Base-by-base conservation (phyloP, 2,329 filamentous ascomycete species). In the Ceratocystis harringtonii region DNA sequence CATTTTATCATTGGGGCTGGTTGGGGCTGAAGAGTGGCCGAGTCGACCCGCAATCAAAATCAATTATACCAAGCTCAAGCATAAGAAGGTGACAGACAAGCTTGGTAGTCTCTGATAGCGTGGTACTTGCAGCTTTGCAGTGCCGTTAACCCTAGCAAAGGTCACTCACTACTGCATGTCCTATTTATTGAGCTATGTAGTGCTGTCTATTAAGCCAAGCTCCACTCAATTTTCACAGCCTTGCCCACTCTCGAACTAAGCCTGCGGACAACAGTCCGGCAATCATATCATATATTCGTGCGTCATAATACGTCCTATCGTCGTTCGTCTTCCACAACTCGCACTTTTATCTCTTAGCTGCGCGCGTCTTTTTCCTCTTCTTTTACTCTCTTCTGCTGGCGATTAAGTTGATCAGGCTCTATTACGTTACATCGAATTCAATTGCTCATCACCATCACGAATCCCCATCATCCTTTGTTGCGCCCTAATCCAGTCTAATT, bases 251-350 rank as follows among this genome's bases (percentile, higher is more conserved):
- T 58, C 28, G 15, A 58, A 19, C 55, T 19, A n/a, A 58, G 55
- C 55, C 55, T 57, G 15, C 52, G 19, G 32, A 36, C 32, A 36
- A 12, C 32, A 41, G 36, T 12, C 55, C 17, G 32, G n/a, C 55
- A 58, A 58, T 58, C 55, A 58, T 58, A 36, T 58, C 55, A 58
- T 58, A 52, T 22, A 15, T 36, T 58, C 28, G 55, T 58, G 55
- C 55, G 55, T 58, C 55, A 58, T 58, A 58, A 58, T 58, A 58
- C 55, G 32, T 36, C n/a, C 32, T 36, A n/a, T 58, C 55, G 55
- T 36, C 15, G 25, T 19, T 61, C 15, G 17, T 63, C 36, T 62
- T 61, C 8, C 50, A 10, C 61, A 22, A 52, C 12, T 19, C 19
- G n/a, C 50, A 25, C 65, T 48, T 45, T 43, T 58, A 36, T 57